Evolutionary conservation across 768 basidiomycete species (phyloP), one percentile per base, ranked within the genome.

Genomic region (Suillus spraguei): DNA sequence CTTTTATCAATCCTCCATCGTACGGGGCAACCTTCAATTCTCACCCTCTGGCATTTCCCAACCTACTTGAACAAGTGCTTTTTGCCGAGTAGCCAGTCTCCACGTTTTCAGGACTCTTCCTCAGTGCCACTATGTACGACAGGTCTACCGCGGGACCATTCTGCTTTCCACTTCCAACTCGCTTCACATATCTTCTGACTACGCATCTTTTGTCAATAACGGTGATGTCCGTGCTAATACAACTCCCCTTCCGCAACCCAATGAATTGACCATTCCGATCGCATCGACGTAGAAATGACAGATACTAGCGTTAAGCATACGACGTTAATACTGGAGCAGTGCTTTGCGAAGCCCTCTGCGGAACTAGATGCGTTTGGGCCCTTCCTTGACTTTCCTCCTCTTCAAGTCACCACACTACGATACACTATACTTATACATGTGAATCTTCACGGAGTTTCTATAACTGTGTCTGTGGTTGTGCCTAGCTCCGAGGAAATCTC

Each of bases 281-380:
- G 22, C 38, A 56, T 28, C 24, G 36, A 56, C 17, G 56, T 41
- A 28, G 56, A 58, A 41, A 58, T 58, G 56, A n/a, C n/a, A n/a
- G n/a, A n/a, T n/a, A n/a, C n/a, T n/a, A n/a, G 11, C 38, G 10
- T 41, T 10, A 39, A 41, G 10, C 17, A 14, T 24, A 13, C 39
- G 39, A 20, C 11, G 22, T 38, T 24, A 17, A 28, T 8, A 20
- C 24, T 1, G 17, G 38, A 41, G 5, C 56, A 28, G 20, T 39
- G 24, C 11, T 28, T 58, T 10, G 39, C 17, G 24, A 41, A 58
- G 2, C 24, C 38, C 13, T 41, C 38, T 41, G 24, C 38, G 36
- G 24, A 38, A 22, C 36, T 38, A 36, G 17, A 24, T 38, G 4
- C 38, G 9, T 8, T 22, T 39, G 9, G 36, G 24, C 17, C 22